Base-by-base conservation (phyloP, 768 basidiomycete species). In the Aureoboletus auriporus region DNA sequence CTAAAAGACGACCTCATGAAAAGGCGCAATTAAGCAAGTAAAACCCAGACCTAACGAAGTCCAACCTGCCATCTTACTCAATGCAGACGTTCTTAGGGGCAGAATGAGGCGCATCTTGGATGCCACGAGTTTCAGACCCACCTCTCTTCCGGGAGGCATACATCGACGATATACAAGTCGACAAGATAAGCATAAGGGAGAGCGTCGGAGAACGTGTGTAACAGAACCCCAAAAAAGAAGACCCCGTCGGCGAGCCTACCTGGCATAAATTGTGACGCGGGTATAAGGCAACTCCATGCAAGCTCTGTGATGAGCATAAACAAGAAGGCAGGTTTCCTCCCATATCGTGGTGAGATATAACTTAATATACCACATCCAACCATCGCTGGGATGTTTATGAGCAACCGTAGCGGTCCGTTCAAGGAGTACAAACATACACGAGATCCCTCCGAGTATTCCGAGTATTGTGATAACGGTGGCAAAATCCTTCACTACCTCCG, bases 11-110 rank as follows among this genome's bases (percentile, higher is more conserved):
- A 20, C 14, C 29, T 43, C 14, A 50, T 23, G 46, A 26, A 17
- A 44, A 33, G 13, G 11, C 39, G 28, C 7, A 28, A 23, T 9
- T 4, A 23, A 17, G 9, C 10, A 13, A 45, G n/a, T 13, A 16
- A 36, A 30, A 47, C 43, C 7, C 42, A n/a, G n/a, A 63, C 68
- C 68, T 38, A 69, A 34, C 3, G 48, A 41, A 6, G 47, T 14
- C 69, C 67, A 70, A 9, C 68, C 68, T 6, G 52, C 28, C 6
- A 60, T 47, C 26, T 52, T 55, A 27, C 61, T 69, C 34, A 68
- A 36, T 10, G 57, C 42, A 0, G 59, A 23, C n/a, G 67, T 64
- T 42, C 68, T 68, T 44, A 9, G 20, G 30, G 11, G 30, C 23
- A 14, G 20, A 2, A 5, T 35, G 64, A 11, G 61, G 50, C 33